Conservation (phyloP, 805 yeast species). For the Pichia phayaonensis region DNA sequence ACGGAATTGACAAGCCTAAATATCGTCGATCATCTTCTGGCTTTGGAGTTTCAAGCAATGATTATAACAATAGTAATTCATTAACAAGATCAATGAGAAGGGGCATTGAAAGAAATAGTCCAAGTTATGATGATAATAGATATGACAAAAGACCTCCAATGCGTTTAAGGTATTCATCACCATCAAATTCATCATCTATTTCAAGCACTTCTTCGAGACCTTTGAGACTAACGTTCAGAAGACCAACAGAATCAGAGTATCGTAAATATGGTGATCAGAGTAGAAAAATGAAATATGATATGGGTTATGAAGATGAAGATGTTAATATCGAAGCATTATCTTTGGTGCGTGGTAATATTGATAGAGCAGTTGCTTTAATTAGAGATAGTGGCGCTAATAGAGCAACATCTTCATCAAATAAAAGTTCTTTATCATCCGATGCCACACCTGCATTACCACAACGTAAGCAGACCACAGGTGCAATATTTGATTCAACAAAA, state of each 20-base stretch:
- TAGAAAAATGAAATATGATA: slow-evolving; percentile 37
- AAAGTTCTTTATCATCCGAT: slow-evolving; percentile 23
- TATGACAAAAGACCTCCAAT: background rate
- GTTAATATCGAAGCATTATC: slow-evolving; percentile 56
- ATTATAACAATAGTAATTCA: background rate
- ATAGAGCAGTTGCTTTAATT: slow-evolving; percentile 51
- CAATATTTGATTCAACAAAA: slow-evolving; percentile 25
- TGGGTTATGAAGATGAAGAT: slow-evolving; percentile 54
- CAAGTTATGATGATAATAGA: background rate
- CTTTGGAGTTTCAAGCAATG: background rate
- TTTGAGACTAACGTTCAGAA: slow-evolving; percentile 38
- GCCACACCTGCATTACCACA: slow-evolving; percentile 42
- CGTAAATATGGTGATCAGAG: slow-evolving; percentile 44
- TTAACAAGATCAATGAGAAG: slow-evolving; percentile 14
- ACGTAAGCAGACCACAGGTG: slow-evolving; percentile 29
- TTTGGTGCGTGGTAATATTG: slow-evolving; percentile 51
- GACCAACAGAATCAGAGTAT: slow-evolving; percentile 46
- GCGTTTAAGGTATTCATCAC: slow-evolving; percentile 2
- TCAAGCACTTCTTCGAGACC: slow-evolving; percentile 9
- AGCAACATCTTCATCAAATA: background rate
- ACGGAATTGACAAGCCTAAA: slow-evolving; percentile 9
- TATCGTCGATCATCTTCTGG: slow-evolving; percentile 1
- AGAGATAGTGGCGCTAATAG: slow-evolving; percentile 28
- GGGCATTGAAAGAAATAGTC: slow-evolving; percentile 9
- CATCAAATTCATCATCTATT: background rate